A percentile compares a stretch with the other conserved stretches of the same genome.
These are phyloP conservation scores for Peniophora sp. DNA, from an alignment of 1,284 basidiomycete genomes.

Conservation along the genomic window DNA sequence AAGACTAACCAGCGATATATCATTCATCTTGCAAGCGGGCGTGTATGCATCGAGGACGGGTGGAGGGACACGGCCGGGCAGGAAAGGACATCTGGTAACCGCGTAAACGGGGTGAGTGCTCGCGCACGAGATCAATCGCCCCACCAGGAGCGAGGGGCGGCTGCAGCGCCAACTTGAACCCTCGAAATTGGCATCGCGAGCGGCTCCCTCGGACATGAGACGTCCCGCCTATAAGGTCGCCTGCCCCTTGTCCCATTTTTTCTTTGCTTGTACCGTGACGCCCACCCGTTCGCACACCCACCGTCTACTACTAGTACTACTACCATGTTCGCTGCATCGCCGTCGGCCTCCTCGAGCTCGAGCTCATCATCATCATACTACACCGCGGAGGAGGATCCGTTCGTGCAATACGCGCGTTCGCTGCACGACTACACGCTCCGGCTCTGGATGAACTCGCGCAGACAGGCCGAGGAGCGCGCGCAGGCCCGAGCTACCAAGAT, in stretches of 20 bases:
- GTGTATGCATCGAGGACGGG: no score
- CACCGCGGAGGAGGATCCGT: constrained; percentile 17
- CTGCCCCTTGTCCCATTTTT: neutral
- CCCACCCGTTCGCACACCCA: neutral
- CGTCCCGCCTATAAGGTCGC: no score
- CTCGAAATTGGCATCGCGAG: no score
- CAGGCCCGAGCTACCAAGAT: constrained; percentile 11
- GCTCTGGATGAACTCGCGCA: constrained; percentile 60
- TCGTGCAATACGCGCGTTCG: constrained; percentile 51
- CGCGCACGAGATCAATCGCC: no score
- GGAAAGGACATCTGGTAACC: no score
- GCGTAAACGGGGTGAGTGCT: no score
- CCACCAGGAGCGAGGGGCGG: no score
- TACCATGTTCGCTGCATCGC: neutral
- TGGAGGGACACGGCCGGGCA: no score
- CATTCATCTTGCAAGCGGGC: no score
- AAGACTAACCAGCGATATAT: no score
- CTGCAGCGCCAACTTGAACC: no score
- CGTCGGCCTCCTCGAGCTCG: neutral
- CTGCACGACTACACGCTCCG: constrained; percentile 60
- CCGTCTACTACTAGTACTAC: neutral
- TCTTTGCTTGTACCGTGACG: neutral
- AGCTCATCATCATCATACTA: constrained; percentile 1
- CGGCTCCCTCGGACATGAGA: no score
- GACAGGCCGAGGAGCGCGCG: constrained; percentile 46